These are phyloP conservation scores for Microbotryum lychnidis-dioicae DNA, from an alignment of 1,284 basidiomycete species.

Conservation along the genomic window DNA sequence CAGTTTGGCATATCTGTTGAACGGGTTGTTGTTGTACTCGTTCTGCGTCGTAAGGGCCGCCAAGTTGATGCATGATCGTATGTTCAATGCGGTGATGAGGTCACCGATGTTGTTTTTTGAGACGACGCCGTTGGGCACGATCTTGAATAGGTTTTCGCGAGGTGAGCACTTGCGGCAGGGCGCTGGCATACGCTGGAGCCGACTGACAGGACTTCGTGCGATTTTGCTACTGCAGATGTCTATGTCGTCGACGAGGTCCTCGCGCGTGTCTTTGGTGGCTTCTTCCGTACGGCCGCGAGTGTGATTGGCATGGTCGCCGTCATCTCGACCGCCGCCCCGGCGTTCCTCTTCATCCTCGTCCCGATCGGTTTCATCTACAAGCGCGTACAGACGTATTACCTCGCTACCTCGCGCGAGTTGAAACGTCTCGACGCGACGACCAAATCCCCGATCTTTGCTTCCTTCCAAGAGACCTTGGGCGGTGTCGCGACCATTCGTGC, in stretches of 20 bases:
- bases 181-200: not conserved
- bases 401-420: slow-evolving; percentile 58
- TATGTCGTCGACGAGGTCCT: slow-evolving; percentile 80
- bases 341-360: slow-evolving; percentile 20
- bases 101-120: slow-evolving; percentile 80
- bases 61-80: slow-evolving; percentile 60
- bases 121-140: slow-evolving; percentile 36
- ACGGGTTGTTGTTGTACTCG: slow-evolving; percentile 57
- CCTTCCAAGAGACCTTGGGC: slow-evolving; percentile 66
- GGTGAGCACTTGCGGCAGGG: no score
- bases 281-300: slow-evolving; percentile 53
- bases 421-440: slow-evolving; percentile 86
- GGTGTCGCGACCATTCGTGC: slow-evolving; percentile 78
- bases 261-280: slow-evolving; percentile 58
- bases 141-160: no score
- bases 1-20: slow-evolving; percentile 20
- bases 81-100: slow-evolving; percentile 58
- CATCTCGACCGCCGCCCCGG: slow-evolving; percentile 50
- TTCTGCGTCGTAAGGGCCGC: slow-evolving; percentile 69
- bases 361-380: slow-evolving; percentile 33
- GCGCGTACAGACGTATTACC: slow-evolving; percentile 76
- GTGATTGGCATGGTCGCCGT: slow-evolving; percentile 68
- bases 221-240: slow-evolving; percentile 79
- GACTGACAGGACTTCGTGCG: slow-evolving; percentile 57
- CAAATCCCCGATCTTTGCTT: slow-evolving; percentile 76